Evolutionary conservation across 768 basidiomycete genomes (phyloP), one percentile per base, ranked within the genome.

Genomic region (Omphalotus guepiniiformis): DNA sequence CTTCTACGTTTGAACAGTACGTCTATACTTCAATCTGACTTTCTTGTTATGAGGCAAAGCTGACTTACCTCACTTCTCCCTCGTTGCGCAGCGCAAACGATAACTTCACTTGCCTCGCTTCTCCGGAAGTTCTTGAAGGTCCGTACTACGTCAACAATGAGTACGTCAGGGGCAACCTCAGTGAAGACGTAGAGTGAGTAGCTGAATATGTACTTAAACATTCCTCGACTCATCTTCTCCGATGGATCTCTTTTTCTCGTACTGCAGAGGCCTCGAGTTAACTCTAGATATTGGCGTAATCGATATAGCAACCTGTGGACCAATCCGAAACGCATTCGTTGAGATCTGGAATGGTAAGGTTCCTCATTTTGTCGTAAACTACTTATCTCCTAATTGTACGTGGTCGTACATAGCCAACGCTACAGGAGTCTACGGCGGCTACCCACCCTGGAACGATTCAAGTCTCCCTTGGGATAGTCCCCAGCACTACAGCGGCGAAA

Each of bases 211-310:
- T 26, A 3, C 41, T 27, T 15, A 12, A 34, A 26, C n/a, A 26
- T 7, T n/a, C 5, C 28, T 42, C 13, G 18, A 28, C 40, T 26
- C 25, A n/a, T 9, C 12, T 13, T 2, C 15, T 27, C n/a, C 9
- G 41, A n/a, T n/a, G n/a, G n/a, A n/a, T n/a, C n/a, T 28, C 27
- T n/a, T 39, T n/a, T 3, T 15, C 11, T 18, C 15, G 15, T 25
- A 12, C 8, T 8, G 13, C 36, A 68, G 63, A 21, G 68, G 70
- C 25, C 49, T 70, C n/a, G 37, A 53, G 12, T 49, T 71, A 39
- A 58, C 58, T 15, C 60, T 72, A 28, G 69, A 72, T 52, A 52
- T 70, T 37, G 66, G 67, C 5, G 54, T 70, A 34, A 61, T 70
- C 26, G 66, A 70, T 47, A 62, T 62, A 30, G 58, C 59, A 6